A percentile compares a stretch with the other conserved stretches of the same genome.
phyloP scores from a whole-genome alignment of 1,139 yeast species.

The Chernovozyma sophiae-reginae region DNA sequence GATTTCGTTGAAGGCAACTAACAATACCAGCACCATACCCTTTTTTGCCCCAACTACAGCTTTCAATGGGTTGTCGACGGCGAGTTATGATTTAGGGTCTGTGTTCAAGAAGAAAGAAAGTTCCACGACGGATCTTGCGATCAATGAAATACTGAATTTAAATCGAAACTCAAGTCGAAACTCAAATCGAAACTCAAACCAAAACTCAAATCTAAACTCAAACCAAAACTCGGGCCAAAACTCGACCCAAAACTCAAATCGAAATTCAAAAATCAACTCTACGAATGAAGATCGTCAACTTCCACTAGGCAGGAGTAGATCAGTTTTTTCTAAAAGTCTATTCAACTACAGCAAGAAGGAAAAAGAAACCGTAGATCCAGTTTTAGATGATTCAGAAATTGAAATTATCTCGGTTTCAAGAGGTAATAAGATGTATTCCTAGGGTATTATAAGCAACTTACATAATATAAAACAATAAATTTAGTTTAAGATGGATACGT shows the following conservation, averaged over 20 bases:
- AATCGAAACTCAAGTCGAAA: too few relatives aligned
- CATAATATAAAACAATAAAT: neutral
- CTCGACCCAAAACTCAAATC: too few relatives aligned
- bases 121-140: too few relatives aligned
- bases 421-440: neutral
- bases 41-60: slow-evolving; percentile 1
- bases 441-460: too few relatives aligned
- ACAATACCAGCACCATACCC: slow-evolving; percentile 1
- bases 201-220: too few relatives aligned
- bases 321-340: slow-evolving; percentile 2
- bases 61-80: neutral
- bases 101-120: neutral
- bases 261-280: too few relatives aligned
- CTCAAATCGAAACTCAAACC: too few relatives aligned
- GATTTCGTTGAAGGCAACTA: neutral
- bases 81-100: neutral
- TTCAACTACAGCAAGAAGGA: neutral
- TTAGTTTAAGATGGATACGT: neutral
- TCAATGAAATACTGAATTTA: too few relatives aligned
- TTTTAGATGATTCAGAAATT: neutral
- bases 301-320: neutral
- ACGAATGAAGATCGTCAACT: too few relatives aligned
- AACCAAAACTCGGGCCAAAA: too few relatives aligned
- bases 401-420: slow-evolving; percentile 5
- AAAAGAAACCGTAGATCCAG: neutral